These are phyloP conservation scores for Pseudomassariella vexata DNA, from an alignment of 2,329 filamentous ascomycete species.

Conservation along the genomic window DNA sequence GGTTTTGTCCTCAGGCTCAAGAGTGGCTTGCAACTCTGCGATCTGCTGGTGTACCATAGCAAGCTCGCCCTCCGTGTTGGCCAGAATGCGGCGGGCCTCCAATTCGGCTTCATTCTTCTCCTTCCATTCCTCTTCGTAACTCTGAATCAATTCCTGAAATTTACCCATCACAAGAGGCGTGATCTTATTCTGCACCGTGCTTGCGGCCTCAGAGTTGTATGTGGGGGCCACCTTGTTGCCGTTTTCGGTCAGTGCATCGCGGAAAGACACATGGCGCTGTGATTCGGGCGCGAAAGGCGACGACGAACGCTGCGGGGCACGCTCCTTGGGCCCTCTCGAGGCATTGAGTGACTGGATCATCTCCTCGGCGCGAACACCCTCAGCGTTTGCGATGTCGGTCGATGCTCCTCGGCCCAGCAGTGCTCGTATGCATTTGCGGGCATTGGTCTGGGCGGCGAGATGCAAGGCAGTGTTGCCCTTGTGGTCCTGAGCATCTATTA, in stretches of 20 bases:
- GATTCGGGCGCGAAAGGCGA: conserved; percentile 62
- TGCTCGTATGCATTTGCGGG: conserved; percentile 81
- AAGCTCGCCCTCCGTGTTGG: conserved; percentile 63
- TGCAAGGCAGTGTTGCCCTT: conserved; percentile 84
- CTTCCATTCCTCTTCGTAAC: conserved; percentile 68
- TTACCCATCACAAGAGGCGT: conserved; percentile 65
- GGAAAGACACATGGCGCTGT: conserved; percentile 48
- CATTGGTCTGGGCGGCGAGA: conserved; percentile 72
- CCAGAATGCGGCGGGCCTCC: conserved; percentile 60
- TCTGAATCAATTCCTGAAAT: conserved; percentile 62
- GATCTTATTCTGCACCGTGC: conserved; percentile 63
- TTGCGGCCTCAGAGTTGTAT: conserved; percentile 60
- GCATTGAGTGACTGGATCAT: conserved; percentile 73
- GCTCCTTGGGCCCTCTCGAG: conserved; percentile 54
- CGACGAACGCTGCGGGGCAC: conserved; percentile 69
- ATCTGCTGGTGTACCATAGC: conserved; percentile 54
- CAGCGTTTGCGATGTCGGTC: conserved; percentile 74
- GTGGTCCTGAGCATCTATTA: conserved; percentile 78
- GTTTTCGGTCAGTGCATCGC: conserved; percentile 41
- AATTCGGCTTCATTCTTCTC: conserved; percentile 67
- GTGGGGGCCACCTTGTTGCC: conserved; percentile 32
- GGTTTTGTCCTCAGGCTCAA: conserved; percentile 50
- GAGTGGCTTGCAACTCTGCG: conserved; percentile 46
- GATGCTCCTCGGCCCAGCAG: conserved; percentile 74
- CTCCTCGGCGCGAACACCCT: conserved; percentile 79